Conservation (phyloP, 352 stramenopile genomes). For the Globisporangium ultimum region DNA sequence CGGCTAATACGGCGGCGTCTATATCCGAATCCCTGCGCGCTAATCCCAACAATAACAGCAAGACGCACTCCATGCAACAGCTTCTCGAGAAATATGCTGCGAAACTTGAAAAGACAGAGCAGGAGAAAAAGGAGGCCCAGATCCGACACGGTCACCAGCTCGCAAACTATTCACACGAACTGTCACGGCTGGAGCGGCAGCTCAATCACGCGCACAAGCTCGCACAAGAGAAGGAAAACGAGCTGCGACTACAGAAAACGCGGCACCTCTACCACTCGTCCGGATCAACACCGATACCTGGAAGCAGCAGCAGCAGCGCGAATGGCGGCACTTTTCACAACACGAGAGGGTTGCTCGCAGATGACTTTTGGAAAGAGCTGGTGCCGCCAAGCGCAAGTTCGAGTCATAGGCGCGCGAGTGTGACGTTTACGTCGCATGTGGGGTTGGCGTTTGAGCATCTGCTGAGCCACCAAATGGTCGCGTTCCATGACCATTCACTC, state of each 20-base stretch:
- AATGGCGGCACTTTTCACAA: not conserved
- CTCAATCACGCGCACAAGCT: constrained; percentile 47
- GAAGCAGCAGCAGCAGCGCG: not conserved
- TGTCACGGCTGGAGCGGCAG: constrained; percentile 64
- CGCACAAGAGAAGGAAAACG: constrained; percentile 57
- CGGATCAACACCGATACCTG: not conserved
- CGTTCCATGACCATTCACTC: constrained; percentile 47
- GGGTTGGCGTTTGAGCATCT: constrained; percentile 58
- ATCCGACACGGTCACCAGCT: constrained; percentile 57
- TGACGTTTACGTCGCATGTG: constrained; percentile 48
- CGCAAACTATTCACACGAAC: constrained; percentile 62
- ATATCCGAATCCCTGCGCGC: not conserved
- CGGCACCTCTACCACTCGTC: constrained; percentile 39
- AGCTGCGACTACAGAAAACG: constrained; percentile 48
- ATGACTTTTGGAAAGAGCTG: constrained; percentile 55
- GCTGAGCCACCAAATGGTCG: constrained; percentile 41
- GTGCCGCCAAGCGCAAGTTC: constrained; percentile 16
- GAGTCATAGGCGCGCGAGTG: constrained; percentile 3
- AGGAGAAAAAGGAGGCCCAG: constrained; percentile 47
- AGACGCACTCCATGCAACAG: constrained; percentile 6
- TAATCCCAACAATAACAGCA: constrained; percentile 2
- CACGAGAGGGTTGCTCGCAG: constrained; percentile 23
- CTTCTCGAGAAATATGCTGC: constrained; percentile 23
- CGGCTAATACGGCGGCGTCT: not conserved
- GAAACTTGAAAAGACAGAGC: constrained; percentile 41